A percentile compares a stretch with the other conserved stretches of the same genome.
These are phyloP conservation scores for Coemansia sp. DNA, from an alignment of 192 early-diverging fungal species.

Conservation along the genomic window DNA sequence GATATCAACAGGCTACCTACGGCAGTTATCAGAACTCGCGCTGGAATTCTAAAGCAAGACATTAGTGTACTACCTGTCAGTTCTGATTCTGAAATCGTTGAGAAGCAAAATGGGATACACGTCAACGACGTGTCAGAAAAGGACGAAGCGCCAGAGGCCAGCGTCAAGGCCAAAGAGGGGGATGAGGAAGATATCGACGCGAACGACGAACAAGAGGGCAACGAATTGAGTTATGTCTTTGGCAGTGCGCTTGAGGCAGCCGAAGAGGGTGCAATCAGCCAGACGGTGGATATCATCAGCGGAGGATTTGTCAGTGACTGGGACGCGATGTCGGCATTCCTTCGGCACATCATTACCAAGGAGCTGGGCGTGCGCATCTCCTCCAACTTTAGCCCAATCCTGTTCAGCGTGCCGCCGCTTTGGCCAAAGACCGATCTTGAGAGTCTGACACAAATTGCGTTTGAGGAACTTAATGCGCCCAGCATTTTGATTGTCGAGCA, in stretches of 20 bases:
- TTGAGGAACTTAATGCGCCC: conserved; percentile 90
- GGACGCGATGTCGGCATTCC: conserved; percentile 72
- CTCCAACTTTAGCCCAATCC: conserved; percentile 73
- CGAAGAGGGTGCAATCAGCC: conserved; percentile 24
- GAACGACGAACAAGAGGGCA: conserved; percentile 14
- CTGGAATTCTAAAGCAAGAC: conserved; percentile 25
- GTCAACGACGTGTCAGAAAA: not conserved
- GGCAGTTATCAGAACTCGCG: conserved; percentile 57
- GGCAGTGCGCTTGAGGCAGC: conserved; percentile 45
- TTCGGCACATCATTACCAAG: conserved; percentile 77
- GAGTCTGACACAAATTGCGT: conserved; percentile 81
- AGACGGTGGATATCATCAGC: conserved; percentile 59
- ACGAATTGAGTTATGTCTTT: conserved; percentile 43
- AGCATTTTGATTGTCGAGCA: conserved; percentile 81
- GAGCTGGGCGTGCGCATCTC: conserved; percentile 76
- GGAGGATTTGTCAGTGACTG: conserved; percentile 68
- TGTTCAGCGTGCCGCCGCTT: conserved; percentile 76
- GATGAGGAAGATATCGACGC: conserved; percentile 6
- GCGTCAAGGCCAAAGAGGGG: conserved; percentile 2
- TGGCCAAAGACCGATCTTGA: conserved; percentile 85
- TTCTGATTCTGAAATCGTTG: not conserved
- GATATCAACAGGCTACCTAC: conserved; percentile 76
- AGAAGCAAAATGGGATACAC: conserved; percentile 7
- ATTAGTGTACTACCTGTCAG: not conserved
- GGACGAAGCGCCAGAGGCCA: not conserved